Conservation (phyloP, 176 grass and related monocot genomes). For the Leersia perrieri region DNA sequence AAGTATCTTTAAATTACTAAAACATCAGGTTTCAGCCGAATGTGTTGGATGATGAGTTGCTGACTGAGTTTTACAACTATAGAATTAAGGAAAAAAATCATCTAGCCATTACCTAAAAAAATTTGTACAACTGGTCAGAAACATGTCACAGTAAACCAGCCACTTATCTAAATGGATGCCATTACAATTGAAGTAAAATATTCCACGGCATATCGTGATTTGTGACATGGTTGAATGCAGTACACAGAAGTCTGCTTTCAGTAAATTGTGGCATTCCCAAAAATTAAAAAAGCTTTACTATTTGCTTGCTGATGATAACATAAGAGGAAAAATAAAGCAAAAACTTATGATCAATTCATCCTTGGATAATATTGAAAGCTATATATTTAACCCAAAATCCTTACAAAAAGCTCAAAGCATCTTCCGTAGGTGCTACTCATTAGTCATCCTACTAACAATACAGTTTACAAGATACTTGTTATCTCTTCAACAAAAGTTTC, state of each 20-base stretch:
- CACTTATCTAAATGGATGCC: not conserved
- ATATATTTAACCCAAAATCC: not conserved
- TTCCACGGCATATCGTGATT: not conserved
- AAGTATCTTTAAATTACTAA: not conserved
- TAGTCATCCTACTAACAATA: not conserved
- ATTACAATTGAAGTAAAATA: not conserved
- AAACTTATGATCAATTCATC: not conserved
- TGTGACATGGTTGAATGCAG: not conserved
- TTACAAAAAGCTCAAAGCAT: not conserved
- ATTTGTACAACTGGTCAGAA: not conserved
- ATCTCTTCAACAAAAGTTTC: not conserved
- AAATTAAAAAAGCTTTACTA: not conserved
- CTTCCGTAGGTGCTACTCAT: constrained; percentile 7
- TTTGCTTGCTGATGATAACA: not conserved
- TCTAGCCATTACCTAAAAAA: not conserved
- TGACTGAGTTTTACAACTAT: not conserved
- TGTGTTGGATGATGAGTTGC: not conserved
- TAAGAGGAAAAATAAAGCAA: not conserved
- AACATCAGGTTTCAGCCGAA: not conserved
- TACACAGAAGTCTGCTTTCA: not conserved
- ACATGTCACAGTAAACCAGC: not conserved
- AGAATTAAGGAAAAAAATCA: not conserved
- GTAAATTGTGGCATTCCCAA: not conserved
- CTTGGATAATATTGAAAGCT: not conserved
- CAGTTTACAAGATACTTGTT: not conserved